These are phyloP conservation scores for Fusarium sp. DNA, from an alignment of 2,329 filamentous ascomycete genomes.

Conservation along the genomic window DNA sequence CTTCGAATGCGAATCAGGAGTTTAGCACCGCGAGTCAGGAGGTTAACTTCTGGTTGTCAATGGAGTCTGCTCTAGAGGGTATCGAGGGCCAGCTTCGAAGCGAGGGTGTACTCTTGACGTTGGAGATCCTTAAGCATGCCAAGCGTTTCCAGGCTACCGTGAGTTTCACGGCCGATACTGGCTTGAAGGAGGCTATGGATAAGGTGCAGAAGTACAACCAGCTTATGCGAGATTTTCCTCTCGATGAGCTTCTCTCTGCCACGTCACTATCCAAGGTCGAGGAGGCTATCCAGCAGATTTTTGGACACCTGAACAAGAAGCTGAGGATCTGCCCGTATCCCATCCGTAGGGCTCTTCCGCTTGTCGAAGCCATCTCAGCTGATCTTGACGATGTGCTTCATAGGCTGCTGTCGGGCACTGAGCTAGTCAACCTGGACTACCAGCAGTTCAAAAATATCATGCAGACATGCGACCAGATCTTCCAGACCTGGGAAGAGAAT, in stretches of 20 bases:
- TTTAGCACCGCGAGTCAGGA: slow-evolving; percentile 87
- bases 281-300: slow-evolving; percentile 89
- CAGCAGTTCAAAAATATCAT: slow-evolving; percentile 89
- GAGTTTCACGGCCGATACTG: slow-evolving; percentile 95
- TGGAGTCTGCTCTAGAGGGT: slow-evolving; percentile 91
- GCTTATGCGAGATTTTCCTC: slow-evolving; percentile 96
- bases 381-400: slow-evolving; percentile 91
- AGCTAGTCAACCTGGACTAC: slow-evolving; percentile 92
- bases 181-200: slow-evolving; percentile 94
- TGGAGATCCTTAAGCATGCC: slow-evolving; percentile 95
- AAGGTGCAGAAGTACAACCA: slow-evolving; percentile 99
- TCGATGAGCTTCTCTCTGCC: slow-evolving; percentile 93
- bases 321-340: slow-evolving; percentile 96
- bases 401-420: slow-evolving; percentile 83
- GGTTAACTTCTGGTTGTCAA: slow-evolving; percentile 98
- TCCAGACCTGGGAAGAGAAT: slow-evolving; percentile 93
- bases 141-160: slow-evolving; percentile 98
- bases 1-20: slow-evolving; percentile 65
- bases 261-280: slow-evolving; percentile 89
- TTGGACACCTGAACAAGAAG: slow-evolving; percentile 97
- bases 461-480: slow-evolving; percentile 84
- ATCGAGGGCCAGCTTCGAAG: slow-evolving; percentile 90
- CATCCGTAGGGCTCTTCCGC: slow-evolving; percentile 85
- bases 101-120: slow-evolving; percentile 87
- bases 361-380: slow-evolving; percentile 96